Evolutionary conservation across 495 filamentous ascomycete species (phyloP).

Genomic region (Neurospora intermedia): DNA sequence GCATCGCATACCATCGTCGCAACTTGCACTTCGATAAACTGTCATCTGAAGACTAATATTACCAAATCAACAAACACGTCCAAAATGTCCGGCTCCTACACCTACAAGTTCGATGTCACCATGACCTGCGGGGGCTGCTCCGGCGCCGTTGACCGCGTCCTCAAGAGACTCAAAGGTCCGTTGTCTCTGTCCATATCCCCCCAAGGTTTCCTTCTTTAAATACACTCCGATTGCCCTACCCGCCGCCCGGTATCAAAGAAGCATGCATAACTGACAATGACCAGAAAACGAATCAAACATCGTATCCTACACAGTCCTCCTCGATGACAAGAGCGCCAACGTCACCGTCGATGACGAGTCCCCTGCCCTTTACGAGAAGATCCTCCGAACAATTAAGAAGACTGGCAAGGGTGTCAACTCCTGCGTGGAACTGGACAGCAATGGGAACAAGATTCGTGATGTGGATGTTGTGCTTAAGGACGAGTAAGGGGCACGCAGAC

Average conservation of each 20-base stretch:
- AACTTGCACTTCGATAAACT: background rate
- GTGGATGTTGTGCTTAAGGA: background rate
- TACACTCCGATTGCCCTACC: background rate
- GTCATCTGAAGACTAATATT: background rate
- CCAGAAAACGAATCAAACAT: background rate
- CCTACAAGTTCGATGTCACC: constrained; percentile 57
- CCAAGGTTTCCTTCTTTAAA: background rate
- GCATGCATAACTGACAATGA: constrained; percentile 14
- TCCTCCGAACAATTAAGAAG: constrained; percentile 84
- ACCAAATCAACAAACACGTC: constrained; percentile 7
- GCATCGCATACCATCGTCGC: background rate
- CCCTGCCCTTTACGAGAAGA: constrained; percentile 60
- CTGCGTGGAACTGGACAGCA: constrained; percentile 39
- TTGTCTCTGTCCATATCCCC: constrained; percentile 1
- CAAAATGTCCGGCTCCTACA: constrained; percentile 15
- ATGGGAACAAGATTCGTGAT: background rate
- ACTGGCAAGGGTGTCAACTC: constrained; percentile 83
- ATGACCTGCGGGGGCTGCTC: constrained; percentile 60
- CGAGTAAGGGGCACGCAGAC: background rate
- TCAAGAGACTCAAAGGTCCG: constrained; percentile 86
- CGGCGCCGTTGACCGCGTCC: constrained; percentile 67
- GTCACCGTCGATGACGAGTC: constrained; percentile 48
- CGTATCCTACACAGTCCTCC: background rate
- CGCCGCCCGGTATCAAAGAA: background rate
- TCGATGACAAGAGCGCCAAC: constrained; percentile 50